Base-by-base conservation (phyloP, 2,329 filamentous ascomycete genomes). In the Trichoderma aggressivum region DNA sequence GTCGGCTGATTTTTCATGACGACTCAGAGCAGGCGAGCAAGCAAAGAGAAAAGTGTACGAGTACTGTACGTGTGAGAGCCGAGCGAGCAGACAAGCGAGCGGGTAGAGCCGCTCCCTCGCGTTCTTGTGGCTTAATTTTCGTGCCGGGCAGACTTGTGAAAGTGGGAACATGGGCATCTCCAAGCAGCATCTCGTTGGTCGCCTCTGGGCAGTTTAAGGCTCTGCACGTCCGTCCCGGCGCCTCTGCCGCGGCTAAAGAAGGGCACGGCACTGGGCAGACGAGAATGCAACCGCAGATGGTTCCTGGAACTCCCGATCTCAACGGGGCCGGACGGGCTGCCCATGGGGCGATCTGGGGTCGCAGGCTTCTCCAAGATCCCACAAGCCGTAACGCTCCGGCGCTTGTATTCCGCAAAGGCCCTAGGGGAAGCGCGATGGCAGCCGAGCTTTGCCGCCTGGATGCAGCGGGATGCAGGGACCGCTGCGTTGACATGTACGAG, bases 1-100 rank as follows among this genome's bases (percentile, higher is more conserved):
- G 65, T 79, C 83, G 18, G 84, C 82, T 50, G 79, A 79, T 64
- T 91, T 90, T 80, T 81, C 83, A 75, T 88, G 79, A 86, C 55
- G 55, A 59, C 11, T 12, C 28, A 32, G 30, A 11, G 24, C 58
- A 61, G 53, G 12, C 32, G 14, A 67, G 36, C 64, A 61, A n/a
- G 28, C 62, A 53, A 30, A 34, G 21, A 24, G 62, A n/a, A 56
- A 24, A 28, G 47, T 58, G 43, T 50, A 50, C 43, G 16, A 14
- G 36, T 39, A 21, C n/a, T n/a, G n/a, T 21, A 26, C 18, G 24
- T 7, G 43, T 8, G 53, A 34, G 30, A 39, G 36, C 32, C 32
- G 34, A 62, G 36, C 59, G 21, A 62, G 36, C 36, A 62, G 21
- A 30, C 64, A 59, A 67, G 53, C 28, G 24, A 47, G 61, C 68